Percentiles rank a stretch among this genome's conserved stretches.
These are phyloP conservation scores for Polytrichum formosum DNA, from an alignment of 225 moss, liverwort and hornwort genomes.

Conservation along the genomic window DNA sequence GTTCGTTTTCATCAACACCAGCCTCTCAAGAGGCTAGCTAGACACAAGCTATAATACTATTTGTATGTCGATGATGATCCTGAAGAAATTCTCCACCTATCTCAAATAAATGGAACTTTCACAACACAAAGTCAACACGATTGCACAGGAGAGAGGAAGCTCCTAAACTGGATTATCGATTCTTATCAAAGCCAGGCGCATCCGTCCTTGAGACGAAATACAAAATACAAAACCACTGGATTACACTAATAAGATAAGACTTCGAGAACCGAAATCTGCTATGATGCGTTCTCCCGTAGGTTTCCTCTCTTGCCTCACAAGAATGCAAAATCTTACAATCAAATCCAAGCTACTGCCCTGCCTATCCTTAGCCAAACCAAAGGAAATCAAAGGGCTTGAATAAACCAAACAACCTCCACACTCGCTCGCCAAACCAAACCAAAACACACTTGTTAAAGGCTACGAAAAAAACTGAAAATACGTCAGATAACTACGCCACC, in stretches of 20 bases:
- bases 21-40: not conserved
- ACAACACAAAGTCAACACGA: slow-evolving; percentile 11
- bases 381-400: too few species aligned
- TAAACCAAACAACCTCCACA: too few species aligned
- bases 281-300: not conserved
- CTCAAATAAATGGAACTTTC: slow-evolving; percentile 4
- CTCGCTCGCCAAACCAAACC: not conserved
- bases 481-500: slow-evolving; percentile 6
- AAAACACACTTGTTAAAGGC: slow-evolving; percentile 1
- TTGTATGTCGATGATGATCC: slow-evolving; percentile 27
- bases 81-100: slow-evolving; percentile 24
- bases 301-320: too few species aligned
- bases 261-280: slow-evolving; percentile 19
- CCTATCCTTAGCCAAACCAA: too few species aligned
- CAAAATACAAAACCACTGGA: slow-evolving; percentile 8
- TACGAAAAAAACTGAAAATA: not conserved
- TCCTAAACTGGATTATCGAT: too few species aligned
- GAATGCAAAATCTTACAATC: too few species aligned
- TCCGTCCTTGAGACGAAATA: too few species aligned
- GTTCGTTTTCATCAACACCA: slow-evolving; percentile 5
- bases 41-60: slow-evolving; percentile 10
- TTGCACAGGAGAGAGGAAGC: slow-evolving; percentile 2
- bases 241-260: slow-evolving; percentile 40
- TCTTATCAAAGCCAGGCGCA: too few species aligned
- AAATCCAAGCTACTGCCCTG: too few species aligned